phyloP scores from a whole-genome alignment of 2,329 filamentous ascomycete species.

The Bipolaris sorokiniana region DNA sequence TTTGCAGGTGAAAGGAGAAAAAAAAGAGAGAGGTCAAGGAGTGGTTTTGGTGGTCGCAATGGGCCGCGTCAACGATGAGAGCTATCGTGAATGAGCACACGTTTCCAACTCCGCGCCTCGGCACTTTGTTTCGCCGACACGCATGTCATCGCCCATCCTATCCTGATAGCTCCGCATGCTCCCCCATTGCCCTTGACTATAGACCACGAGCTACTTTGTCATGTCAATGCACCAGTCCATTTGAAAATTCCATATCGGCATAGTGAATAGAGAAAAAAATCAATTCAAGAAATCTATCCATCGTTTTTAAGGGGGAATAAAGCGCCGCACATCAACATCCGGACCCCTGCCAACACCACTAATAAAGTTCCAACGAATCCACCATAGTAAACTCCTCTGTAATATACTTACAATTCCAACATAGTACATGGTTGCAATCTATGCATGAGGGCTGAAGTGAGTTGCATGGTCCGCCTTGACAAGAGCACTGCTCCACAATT shows the following conservation, averaged over 20 bases:
- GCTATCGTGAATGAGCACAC: constrained; percentile 36
- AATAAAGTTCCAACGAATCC: not conserved
- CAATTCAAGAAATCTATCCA: not conserved
- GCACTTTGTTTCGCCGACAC: constrained; percentile 30
- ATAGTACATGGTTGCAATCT: not conserved
- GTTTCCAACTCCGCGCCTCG: constrained; percentile 34
- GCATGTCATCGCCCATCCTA: constrained; percentile 9
- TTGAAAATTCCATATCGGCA: not conserved
- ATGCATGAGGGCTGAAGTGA: not conserved
- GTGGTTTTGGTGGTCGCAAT: constrained; percentile 35
- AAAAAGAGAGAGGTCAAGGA: constrained; percentile 23
- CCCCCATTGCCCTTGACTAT: not conserved
- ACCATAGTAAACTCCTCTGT: not conserved
- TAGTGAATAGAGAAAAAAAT: not conserved
- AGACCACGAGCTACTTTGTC: no score
- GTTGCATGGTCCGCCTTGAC: not conserved
- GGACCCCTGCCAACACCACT: not conserved
- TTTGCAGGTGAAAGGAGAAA: constrained; percentile 27
- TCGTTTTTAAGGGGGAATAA: not conserved
- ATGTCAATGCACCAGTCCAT: not conserved
- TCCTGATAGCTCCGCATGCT: not conserved
- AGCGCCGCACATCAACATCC: not conserved
- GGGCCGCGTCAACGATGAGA: constrained; percentile 41
- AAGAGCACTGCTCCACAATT: not conserved
- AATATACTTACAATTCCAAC: not conserved